Percentiles rank a stretch among this genome's conserved stretches.
Conservation (phyloP, 2,329 filamentous ascomycete species). For the Scedosporium dehoogii region DNA sequence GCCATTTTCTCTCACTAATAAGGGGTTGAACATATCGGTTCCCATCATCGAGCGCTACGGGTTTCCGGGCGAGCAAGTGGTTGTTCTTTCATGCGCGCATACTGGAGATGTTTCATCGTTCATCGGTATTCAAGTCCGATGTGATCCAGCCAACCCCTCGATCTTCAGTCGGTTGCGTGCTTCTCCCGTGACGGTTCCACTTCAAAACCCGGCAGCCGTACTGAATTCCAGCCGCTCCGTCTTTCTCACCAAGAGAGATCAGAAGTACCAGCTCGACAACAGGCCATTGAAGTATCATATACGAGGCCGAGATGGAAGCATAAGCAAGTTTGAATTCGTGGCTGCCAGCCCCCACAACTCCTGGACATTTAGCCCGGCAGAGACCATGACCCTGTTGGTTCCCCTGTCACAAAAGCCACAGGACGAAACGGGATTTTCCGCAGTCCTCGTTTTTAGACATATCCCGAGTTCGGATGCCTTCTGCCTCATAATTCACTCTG, state of each 20-base stretch:
- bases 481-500: no score
- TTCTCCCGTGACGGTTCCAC: not conserved
- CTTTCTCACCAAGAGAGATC: not conserved
- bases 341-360: not conserved
- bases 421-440: no score
- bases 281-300: not conserved
- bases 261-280: no score
- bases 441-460: no score
- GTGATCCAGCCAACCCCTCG: not conserved
- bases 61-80: not conserved
- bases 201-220: not conserved
- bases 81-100: not conserved
- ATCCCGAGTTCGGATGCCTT: no score
- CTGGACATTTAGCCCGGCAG: constrained; percentile 45
- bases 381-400: not conserved
- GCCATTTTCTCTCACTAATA: constrained; percentile 2
- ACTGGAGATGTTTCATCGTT: not conserved
- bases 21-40: constrained; percentile 1
- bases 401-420: no score
- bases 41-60: not conserved
- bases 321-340: not conserved
- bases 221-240: not conserved
- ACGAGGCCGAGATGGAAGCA: not conserved
- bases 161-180: not conserved
- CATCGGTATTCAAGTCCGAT: not conserved